Percentiles rank a stretch among this genome's conserved stretches.
These are phyloP conservation scores for Acanthamoeba divionensis DNA, from an alignment of 208 protist species.

Conservation along the genomic window DNA sequence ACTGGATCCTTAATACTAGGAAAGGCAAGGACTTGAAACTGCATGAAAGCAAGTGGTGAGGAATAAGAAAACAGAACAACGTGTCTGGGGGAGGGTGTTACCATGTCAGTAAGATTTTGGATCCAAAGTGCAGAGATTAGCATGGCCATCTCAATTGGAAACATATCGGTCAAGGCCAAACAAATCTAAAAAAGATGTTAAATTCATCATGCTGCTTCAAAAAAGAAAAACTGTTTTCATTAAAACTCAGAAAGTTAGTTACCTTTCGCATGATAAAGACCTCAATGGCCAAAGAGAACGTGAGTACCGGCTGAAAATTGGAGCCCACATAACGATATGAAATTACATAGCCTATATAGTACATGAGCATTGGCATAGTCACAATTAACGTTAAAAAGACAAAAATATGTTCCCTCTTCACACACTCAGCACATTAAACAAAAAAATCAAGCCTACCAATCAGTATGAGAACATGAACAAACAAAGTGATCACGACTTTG, in stretches of 20 bases:
- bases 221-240: no score
- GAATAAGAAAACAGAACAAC: background rate
- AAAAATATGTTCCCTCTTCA: no score
- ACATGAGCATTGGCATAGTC: no score
- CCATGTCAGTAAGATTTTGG: slow-evolving; percentile 52
- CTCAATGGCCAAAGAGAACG: background rate
- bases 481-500: slow-evolving; percentile 12
- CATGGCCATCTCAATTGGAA: slow-evolving; percentile 64
- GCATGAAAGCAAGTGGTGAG: background rate
- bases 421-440: no score
- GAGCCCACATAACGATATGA: background rate
- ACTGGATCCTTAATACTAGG: slow-evolving; percentile 37
- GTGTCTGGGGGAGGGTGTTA: background rate
- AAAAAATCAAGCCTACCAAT: background rate
- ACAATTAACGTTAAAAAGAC: no score
- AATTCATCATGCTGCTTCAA: no score
- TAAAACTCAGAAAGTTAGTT: no score
- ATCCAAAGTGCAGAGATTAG: slow-evolving; percentile 59
- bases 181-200: background rate
- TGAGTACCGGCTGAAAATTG: slow-evolving; percentile 18
- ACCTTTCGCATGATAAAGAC: slow-evolving; percentile 51
- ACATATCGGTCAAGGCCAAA: slow-evolving; percentile 43
- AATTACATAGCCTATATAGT: background rate
- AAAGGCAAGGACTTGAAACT: slow-evolving; percentile 53
- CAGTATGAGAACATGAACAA: slow-evolving; percentile 9